Evolutionary conservation across 2,329 filamentous ascomycete genomes (phyloP), one percentile per base, ranked within the genome.

Genomic region (Exophiala lecanii-corni): DNA sequence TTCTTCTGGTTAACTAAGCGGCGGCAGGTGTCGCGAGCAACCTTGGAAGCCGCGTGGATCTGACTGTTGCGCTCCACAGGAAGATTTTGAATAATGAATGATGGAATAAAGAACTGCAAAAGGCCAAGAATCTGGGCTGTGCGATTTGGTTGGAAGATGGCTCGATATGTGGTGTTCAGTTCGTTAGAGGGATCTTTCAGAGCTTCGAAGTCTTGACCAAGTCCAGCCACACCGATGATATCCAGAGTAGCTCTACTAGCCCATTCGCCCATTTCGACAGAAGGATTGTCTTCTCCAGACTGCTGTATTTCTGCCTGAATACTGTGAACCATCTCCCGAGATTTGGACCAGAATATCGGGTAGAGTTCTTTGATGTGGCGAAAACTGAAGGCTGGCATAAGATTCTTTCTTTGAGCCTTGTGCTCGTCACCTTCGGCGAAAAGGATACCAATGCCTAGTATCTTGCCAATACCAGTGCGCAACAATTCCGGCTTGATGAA

Each of bases 401-500:
- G 75, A 45, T 83, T 81, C 61, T 85, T 89, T 35, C 89, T 76
- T 67, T 89, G 85, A 16, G 50, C 53, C 67, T 84, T 92, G 63
- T 96, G 91, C 57, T 89, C 86, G 9, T 94, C 86, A n/a, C 89
- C 89, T 64, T 96, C 89, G 2, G 87, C 85, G 9, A 96, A 69
- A 26, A 96, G 66, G 9, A 73, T 23, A 0, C 70, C 69, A 37
- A 66, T 54, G 1, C 70, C 70, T 1, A 68, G 54, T 5, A 70
- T 41, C 16, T 59, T 62, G 3, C 55, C 55, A 19, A 73, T 50
- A 5, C 57, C 58, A 10, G 49, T 36, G 12, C 58, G 68, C 20
- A 86, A 54, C 17, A 71, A 58, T 1, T 55, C 39, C 0, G 83
- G 82, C 59, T 87, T 88, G 33, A 72, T 58, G 53, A 86, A 89